A percentile compares a stretch with the other conserved stretches of the same genome.
Evolutionary conservation across 1,139 yeast species (phyloP).

Genomic region (Yamadazyma conglobata): DNA sequence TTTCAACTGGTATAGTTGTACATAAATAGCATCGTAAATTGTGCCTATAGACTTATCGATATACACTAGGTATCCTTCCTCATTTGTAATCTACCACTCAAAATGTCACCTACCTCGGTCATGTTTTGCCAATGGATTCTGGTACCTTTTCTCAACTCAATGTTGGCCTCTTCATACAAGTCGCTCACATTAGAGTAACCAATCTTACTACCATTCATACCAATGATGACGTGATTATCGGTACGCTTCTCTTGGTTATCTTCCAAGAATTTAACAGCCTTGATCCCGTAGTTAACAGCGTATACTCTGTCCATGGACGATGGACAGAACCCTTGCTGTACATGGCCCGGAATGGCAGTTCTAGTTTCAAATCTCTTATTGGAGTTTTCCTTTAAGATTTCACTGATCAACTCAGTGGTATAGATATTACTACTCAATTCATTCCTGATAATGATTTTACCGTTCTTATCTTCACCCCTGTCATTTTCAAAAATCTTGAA

Average conservation of each 20-base stretch:
- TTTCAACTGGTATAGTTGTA: no score
- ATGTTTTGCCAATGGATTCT: slow-evolving; percentile 66
- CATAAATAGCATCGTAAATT: no score
- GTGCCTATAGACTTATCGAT: no score
- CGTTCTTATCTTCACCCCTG: slow-evolving; percentile 63
- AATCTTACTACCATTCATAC: slow-evolving; percentile 64
- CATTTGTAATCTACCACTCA: slow-evolving; percentile 54
- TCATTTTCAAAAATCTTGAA: slow-evolving; percentile 49
- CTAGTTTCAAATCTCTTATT: slow-evolving; percentile 80
- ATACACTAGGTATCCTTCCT: background rate
- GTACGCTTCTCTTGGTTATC: slow-evolving; percentile 22
- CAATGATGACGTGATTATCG: slow-evolving; percentile 55
- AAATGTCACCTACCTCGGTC: slow-evolving; percentile 57
- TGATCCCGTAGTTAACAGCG: slow-evolving; percentile 68
- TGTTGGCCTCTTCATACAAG: slow-evolving; percentile 61
- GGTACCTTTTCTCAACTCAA: slow-evolving; percentile 60
- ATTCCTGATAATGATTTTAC: slow-evolving; percentile 81
- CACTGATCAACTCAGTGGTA: slow-evolving; percentile 76
- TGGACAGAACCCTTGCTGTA: slow-evolving; percentile 81
- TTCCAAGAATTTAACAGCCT: slow-evolving; percentile 69
- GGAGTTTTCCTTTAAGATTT: slow-evolving; percentile 76
- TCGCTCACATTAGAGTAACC: slow-evolving; percentile 52
- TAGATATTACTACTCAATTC: slow-evolving; percentile 82
- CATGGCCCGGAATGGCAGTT: slow-evolving; percentile 97
- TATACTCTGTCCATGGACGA: slow-evolving; percentile 72